Conservation (phyloP, 306 rosid genomes). For the Lupinus albus region DNA sequence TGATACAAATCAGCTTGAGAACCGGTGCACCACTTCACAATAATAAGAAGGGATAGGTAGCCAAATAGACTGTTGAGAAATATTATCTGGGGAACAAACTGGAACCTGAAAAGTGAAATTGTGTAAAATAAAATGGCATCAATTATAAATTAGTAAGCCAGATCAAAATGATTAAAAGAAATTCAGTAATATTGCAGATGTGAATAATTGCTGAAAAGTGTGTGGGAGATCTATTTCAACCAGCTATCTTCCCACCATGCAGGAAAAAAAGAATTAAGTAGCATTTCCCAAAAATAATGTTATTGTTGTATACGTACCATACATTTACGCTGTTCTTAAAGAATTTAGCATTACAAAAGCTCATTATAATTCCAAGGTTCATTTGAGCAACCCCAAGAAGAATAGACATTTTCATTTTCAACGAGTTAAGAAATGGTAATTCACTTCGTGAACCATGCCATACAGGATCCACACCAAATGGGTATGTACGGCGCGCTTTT, state of each 20-base stretch:
- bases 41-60: slow-evolving; percentile 77
- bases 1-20: slow-evolving; percentile 95
- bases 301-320: slow-evolving; percentile 63
- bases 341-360: slow-evolving; percentile 83
- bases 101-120: slow-evolving; percentile 71
- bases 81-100: slow-evolving; percentile 83
- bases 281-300: slow-evolving; percentile 17
- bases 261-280: neutral
- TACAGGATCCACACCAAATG: slow-evolving; percentile 96
- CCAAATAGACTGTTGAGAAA: slow-evolving; percentile 93
- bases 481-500: slow-evolving; percentile 78
- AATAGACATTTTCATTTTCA: slow-evolving; percentile 99
- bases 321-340: slow-evolving; percentile 65
- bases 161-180: slow-evolving; percentile 14
- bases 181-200: slow-evolving; percentile 21
- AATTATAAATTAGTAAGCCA: slow-evolving; percentile 32
- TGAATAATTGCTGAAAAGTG: slow-evolving; percentile 17
- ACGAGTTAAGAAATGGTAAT: slow-evolving; percentile 92
- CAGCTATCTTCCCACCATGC: neutral
- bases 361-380: slow-evolving; percentile 92
- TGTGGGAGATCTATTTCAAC: neutral
- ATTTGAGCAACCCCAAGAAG: slow-evolving; percentile 93
- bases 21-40: slow-evolving; percentile 94
- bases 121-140: slow-evolving; percentile 34
- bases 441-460: slow-evolving; percentile 97